Percentiles rank a stretch among this genome's conserved stretches.
phyloP scores from a whole-genome alignment of 2,329 filamentous ascomycete species.

The Trichophyton rubrum region DNA sequence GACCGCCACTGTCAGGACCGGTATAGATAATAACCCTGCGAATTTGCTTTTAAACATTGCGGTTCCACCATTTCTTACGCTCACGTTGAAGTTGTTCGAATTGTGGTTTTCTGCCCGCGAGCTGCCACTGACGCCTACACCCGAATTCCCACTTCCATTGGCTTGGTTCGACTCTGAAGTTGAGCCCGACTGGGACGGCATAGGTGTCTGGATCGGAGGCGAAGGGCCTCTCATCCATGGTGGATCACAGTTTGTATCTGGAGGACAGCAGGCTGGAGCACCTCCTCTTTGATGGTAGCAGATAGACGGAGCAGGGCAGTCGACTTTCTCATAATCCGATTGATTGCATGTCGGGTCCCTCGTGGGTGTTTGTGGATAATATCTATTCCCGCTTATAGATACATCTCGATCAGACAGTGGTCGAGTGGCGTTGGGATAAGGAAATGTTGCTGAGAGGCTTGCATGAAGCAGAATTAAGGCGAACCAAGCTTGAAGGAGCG shows the following conservation, averaged over 20 bases:
- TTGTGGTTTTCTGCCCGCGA: slow-evolving; percentile 2
- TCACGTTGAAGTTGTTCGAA: background rate
- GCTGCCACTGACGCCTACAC: slow-evolving; percentile 4
- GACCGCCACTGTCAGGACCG: background rate
- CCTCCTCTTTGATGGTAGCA: slow-evolving; percentile 20
- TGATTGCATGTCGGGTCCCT: slow-evolving; percentile 6
- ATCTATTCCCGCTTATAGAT: background rate
- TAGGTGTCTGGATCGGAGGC: background rate
- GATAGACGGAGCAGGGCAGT: slow-evolving; percentile 8
- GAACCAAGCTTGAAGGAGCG: background rate
- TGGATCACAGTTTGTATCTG: slow-evolving; percentile 16
- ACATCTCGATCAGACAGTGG: background rate
- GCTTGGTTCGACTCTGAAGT: background rate
- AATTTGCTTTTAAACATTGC: background rate
- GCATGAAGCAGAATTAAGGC: background rate
- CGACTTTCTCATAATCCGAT: background rate
- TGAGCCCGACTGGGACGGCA: background rate
- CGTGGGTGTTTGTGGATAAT: background rate
- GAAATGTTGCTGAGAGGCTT: background rate
- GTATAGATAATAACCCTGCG: background rate
- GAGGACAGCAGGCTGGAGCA: slow-evolving; percentile 18
- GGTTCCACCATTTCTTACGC: background rate
- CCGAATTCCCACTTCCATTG: slow-evolving; percentile 1
- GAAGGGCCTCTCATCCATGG: slow-evolving; percentile 3
- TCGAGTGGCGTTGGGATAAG: background rate